Base-by-base conservation (phyloP, 129 eudicot genomes). In the Chrysanthemum lavandulifolium region DNA sequence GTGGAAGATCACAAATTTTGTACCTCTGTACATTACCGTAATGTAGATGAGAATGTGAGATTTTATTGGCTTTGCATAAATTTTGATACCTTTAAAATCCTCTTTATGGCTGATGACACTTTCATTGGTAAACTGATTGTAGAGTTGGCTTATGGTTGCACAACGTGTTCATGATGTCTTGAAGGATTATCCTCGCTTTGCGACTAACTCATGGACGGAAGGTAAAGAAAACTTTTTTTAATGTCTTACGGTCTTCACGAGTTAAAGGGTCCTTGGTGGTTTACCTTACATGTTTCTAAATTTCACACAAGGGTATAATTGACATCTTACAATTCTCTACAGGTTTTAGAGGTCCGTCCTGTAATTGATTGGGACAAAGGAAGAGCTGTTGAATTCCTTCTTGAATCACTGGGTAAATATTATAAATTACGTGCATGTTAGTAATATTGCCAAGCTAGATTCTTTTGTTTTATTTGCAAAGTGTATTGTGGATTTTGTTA, bases 271-370 rank as follows among this genome's bases (percentile, higher is more conserved):
- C 61, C 61, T 57, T 57, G 61, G 61, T 6, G 4, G 61, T 57
- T 16, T 40, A 10, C 27, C 61, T 15, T 60, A 0, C 6, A 61
- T 21, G 13, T 54, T 58, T 58, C 52, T 18, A 58, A 56, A 12
- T 53, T 55, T n/a, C 12, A 5, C 45, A 40, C 3, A 5, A 14
- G 27, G 67, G 50, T 43, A 51, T 52, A 64, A 51, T 57, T 59
- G 33, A 45, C 65, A 64, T 65, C 19, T 56, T 57, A 56, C 68
- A 62, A 45, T 63, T 27, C 25, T 58, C 60, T 1, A 75, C 57
- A 92, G 98, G 98, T 94, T 86, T 94, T 94, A 84, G 98, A 93
- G 79, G 87, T 93, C 74, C 98, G 98, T 73, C 98, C 98, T 1
- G 87, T 80, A 67, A 89, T 93, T 53, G 86, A 93, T 67, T 93